phyloP scores from a whole-genome alignment of 2,329 filamentous ascomycete genomes.

The Ilyonectria robusta region DNA sequence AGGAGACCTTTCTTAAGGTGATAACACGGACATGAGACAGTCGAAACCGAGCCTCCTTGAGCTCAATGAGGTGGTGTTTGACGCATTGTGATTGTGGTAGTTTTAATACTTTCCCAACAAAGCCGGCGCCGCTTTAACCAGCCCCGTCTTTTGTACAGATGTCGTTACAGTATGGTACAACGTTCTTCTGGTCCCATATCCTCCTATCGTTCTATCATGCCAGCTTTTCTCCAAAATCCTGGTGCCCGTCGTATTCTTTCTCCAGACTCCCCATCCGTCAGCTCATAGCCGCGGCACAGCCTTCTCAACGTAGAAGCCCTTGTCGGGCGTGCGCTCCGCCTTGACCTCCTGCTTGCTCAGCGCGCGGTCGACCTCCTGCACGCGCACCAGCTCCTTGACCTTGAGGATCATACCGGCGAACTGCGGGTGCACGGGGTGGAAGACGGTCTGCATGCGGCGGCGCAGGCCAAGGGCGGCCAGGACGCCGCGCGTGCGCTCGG shows the following conservation, averaged over 20 bases:
- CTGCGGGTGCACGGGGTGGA: conserved; percentile 85
- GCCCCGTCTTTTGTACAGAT: conserved; percentile 42
- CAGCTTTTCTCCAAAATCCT: not conserved
- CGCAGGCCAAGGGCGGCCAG: conserved; percentile 88
- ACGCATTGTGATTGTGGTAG: conserved; percentile 28
- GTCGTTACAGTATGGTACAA: conserved; percentile 53
- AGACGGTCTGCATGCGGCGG: conserved; percentile 88
- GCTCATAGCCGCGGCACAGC: conserved; percentile 48
- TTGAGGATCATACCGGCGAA: conserved; percentile 93
- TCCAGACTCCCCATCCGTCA: not conserved
- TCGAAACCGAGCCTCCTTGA: not conserved
- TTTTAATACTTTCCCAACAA: conserved; percentile 20
- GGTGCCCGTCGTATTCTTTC: conserved; percentile 11
- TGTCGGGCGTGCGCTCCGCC: conserved; percentile 79
- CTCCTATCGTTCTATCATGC: not conserved
- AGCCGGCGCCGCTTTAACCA: conserved; percentile 14
- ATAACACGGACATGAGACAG: not conserved
- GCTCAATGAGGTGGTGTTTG: conserved; percentile 16
- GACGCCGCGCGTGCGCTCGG: conserved; percentile 82
- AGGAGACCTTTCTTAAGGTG: not conserved
- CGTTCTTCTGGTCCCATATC: conserved; percentile 15
- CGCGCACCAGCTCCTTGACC: conserved; percentile 91
- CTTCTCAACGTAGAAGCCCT: conserved; percentile 85
- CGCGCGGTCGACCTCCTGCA: conserved; percentile 79
- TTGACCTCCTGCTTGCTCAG: conserved; percentile 79